Conservation (phyloP, 2,329 filamentous ascomycete species). For the Pseudogymnoascus sp. region DNA sequence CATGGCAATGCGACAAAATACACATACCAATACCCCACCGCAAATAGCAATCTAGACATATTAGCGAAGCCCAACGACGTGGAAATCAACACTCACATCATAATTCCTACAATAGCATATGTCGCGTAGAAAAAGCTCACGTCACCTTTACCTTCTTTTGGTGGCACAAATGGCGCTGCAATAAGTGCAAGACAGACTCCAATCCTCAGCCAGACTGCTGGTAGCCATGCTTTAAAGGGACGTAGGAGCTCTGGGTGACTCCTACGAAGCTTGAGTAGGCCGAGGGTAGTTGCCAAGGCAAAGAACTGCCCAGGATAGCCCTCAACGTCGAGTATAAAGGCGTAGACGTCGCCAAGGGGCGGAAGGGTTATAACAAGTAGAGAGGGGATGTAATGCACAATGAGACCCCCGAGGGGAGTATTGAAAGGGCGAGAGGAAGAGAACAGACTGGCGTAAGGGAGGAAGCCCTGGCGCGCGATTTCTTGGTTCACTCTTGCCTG, state of each 20-base stretch:
- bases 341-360: slow-evolving; percentile 33
- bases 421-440: slow-evolving; percentile 21
- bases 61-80: slow-evolving; percentile 16
- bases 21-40: slow-evolving; percentile 59
- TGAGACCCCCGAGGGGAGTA: slow-evolving; percentile 32
- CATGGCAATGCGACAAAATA: slow-evolving; percentile 55
- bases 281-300: slow-evolving; percentile 26
- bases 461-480: slow-evolving; percentile 39
- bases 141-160: slow-evolving; percentile 32
- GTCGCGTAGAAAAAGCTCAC: slow-evolving; percentile 45
- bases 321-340: slow-evolving; percentile 33
- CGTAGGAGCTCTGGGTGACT: slow-evolving; percentile 36
- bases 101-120: slow-evolving; percentile 45
- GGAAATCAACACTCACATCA: slow-evolving; percentile 37
- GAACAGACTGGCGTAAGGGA: slow-evolving; percentile 34
- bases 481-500: slow-evolving; percentile 42
- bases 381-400: slow-evolving; percentile 55
- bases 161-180: slow-evolving; percentile 31
- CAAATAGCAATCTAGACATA: slow-evolving; percentile 43
- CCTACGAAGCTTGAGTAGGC: slow-evolving; percentile 42
- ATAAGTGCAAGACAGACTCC: slow-evolving; percentile 26
- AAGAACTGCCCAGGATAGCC: slow-evolving; percentile 39
- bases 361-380: slow-evolving; percentile 46
- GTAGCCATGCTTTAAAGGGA: slow-evolving; percentile 23
- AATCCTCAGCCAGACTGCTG: slow-evolving; percentile 26